These are phyloP conservation scores for Fomitopsis schrenkii DNA, from an alignment of 1,284 basidiomycete species.

Conservation along the genomic window DNA sequence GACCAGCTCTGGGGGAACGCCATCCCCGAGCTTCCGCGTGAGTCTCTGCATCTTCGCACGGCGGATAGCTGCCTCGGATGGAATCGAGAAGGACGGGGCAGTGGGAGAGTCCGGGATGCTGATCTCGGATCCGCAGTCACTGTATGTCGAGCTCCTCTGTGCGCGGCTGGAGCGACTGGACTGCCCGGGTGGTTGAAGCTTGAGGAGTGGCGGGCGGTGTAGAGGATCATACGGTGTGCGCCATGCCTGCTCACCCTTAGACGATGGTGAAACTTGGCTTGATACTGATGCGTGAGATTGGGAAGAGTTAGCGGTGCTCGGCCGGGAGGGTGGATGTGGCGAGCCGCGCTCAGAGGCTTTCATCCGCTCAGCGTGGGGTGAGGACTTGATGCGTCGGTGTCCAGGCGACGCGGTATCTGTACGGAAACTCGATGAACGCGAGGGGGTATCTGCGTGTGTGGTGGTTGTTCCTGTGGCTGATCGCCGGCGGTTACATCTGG, in stretches of 20 bases:
- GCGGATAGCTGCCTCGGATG: constrained; percentile 35
- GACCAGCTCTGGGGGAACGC: constrained; percentile 53
- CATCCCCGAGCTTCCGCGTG: constrained; percentile 53
- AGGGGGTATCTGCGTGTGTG: constrained; percentile 2
- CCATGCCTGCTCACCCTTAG: constrained; percentile 18
- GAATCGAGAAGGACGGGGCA: constrained; percentile 34
- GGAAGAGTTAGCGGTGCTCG: constrained; percentile 17
- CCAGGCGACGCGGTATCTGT: constrained; percentile 10
- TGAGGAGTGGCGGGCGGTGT: constrained; percentile 20
- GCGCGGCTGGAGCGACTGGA: constrained; percentile 14
- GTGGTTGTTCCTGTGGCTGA: neutral
- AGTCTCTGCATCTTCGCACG: constrained; percentile 58
- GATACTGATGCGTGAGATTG: constrained; percentile 10
- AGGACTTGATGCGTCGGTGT: constrained; percentile 16
- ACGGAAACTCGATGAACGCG: constrained; percentile 9
- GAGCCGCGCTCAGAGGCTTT: constrained; percentile 11
- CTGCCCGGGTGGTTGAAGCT: constrained; percentile 19
- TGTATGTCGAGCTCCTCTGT: neutral
- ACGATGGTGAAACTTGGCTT: constrained; percentile 7
- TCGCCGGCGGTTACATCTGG: neutral
- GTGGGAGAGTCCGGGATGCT: constrained; percentile 18
- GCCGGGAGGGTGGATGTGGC: constrained; percentile 12
- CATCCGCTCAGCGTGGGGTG: constrained; percentile 11
- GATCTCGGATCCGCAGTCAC: constrained; percentile 13
- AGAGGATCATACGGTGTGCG: constrained; percentile 14